Percentiles rank a stretch among this genome's conserved stretches.
phyloP scores from a whole-genome alignment of 805 yeast species.

The Isabelozyma rhagii region DNA sequence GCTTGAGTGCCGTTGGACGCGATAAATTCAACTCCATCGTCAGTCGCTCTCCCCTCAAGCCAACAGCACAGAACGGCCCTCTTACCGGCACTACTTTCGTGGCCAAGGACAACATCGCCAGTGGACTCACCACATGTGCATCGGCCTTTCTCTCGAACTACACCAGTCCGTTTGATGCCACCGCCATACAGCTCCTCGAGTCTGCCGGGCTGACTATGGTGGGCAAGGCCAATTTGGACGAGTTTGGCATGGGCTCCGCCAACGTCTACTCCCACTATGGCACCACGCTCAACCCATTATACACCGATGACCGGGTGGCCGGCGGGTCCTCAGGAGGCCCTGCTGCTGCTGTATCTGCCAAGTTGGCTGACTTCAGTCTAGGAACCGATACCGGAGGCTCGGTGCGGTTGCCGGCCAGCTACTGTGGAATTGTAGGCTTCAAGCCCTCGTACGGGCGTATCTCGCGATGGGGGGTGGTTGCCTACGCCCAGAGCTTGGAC shows the following conservation, averaged over 20 bases:
- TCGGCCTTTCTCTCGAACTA: slow-evolving; percentile 62
- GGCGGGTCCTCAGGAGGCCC: slow-evolving; percentile 98
- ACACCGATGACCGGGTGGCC: slow-evolving; percentile 31
- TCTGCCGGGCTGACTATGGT: slow-evolving; percentile 49
- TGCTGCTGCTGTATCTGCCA: slow-evolving; percentile 86
- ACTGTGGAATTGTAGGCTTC: slow-evolving; percentile 79
- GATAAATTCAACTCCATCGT: neutral
- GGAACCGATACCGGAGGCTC: slow-evolving; percentile 99
- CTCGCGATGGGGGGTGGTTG: slow-evolving; percentile 87
- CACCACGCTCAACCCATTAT: slow-evolving; percentile 52
- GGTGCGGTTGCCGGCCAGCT: slow-evolving; percentile 87
- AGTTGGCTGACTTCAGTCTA: slow-evolving; percentile 65
- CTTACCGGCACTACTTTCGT: slow-evolving; percentile 9
- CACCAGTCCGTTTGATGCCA: slow-evolving; percentile 77
- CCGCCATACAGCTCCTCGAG: slow-evolving; percentile 57
- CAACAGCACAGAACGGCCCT: neutral
- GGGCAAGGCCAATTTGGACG: slow-evolving; percentile 92
- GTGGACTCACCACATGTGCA: slow-evolving; percentile 76
- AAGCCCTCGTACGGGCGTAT: slow-evolving; percentile 93
- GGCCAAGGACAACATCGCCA: slow-evolving; percentile 73
- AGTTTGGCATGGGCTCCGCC: slow-evolving; percentile 95
- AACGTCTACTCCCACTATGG: slow-evolving; percentile 57
- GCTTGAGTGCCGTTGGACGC: no score
- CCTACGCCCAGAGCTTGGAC: slow-evolving; percentile 92
- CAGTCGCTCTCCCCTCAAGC: neutral